phyloP scores from a whole-genome alignment of 768 basidiomycete genomes.

The Porpolomopsis calyptriformis region DNA sequence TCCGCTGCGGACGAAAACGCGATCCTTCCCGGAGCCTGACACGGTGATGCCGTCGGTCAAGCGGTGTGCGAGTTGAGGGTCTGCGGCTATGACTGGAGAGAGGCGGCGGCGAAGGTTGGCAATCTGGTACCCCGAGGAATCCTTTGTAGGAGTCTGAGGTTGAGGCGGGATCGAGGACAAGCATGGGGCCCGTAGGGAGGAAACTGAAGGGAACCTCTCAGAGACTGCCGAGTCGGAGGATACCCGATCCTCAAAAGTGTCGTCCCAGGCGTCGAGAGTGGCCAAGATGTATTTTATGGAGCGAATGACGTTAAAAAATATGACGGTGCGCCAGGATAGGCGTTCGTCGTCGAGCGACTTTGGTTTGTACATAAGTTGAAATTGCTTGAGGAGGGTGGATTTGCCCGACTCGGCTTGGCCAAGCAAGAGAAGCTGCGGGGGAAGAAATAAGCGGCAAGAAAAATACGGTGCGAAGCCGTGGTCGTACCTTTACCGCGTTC shows the following conservation, averaged over 20 bases:
- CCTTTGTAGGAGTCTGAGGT: slow-evolving; percentile 20
- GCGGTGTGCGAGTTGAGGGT: slow-evolving; percentile 55
- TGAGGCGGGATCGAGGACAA: slow-evolving; percentile 16
- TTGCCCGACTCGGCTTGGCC: slow-evolving; percentile 76
- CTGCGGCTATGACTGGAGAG: slow-evolving; percentile 48
- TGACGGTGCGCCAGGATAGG: slow-evolving; percentile 60
- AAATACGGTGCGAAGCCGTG: slow-evolving; percentile 7
- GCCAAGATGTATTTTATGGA: slow-evolving; percentile 60
- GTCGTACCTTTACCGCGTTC: slow-evolving; percentile 61
- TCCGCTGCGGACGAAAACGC: slow-evolving; percentile 67
- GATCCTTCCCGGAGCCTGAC: slow-evolving; percentile 66
- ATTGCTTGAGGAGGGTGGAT: slow-evolving; percentile 68
- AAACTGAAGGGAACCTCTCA: no score
- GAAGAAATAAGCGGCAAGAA: slow-evolving; percentile 29
- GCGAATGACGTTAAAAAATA: slow-evolving; percentile 68
- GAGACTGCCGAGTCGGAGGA: no score
- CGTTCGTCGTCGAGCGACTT: slow-evolving; percentile 60
- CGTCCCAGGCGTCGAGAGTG: slow-evolving; percentile 53
- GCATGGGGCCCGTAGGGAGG: slow-evolving; percentile 9
- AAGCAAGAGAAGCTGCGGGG: slow-evolving; percentile 50
- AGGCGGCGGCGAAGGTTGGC: slow-evolving; percentile 49
- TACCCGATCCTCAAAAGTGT: slow-evolving; percentile 45
- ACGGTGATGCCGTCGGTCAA: slow-evolving; percentile 66
- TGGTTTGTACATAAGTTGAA: slow-evolving; percentile 73
- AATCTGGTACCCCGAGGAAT: slow-evolving; percentile 31